phyloP scores from a whole-genome alignment of 331 rosid species.

The Telfairia occidentalis region DNA sequence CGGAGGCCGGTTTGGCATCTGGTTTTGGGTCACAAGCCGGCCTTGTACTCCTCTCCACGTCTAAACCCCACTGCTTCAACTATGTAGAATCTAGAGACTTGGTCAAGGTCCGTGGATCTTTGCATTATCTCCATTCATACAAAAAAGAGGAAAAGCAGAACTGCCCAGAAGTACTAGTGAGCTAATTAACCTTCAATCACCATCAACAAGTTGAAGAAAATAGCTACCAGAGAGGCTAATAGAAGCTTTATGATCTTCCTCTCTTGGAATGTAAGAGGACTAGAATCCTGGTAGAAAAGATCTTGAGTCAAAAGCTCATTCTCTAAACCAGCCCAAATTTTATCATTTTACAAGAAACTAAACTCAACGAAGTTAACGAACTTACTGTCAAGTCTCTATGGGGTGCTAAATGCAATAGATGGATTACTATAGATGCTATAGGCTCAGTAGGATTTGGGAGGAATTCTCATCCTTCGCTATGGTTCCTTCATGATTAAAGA shows the following conservation, averaged over 20 bases:
- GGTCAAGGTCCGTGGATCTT: background rate
- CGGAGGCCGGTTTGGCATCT: background rate
- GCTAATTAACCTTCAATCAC: no score
- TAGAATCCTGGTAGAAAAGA: background rate
- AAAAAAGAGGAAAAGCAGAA: background rate
- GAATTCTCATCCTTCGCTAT: background rate
- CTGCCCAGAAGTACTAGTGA: no score
- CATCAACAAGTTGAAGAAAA: no score
- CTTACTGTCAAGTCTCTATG: background rate
- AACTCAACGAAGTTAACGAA: background rate
- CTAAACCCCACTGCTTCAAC: background rate
- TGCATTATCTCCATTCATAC: background rate
- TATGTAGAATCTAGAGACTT: background rate
- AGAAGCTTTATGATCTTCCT: background rate
- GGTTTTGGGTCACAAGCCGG: background rate
- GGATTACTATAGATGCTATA: background rate
- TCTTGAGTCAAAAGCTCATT: background rate
- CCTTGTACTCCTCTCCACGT: background rate
- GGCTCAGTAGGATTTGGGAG: no score
- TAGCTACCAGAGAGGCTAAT: background rate
- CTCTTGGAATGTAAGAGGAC: background rate
- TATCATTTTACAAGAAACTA: background rate
- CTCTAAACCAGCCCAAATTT: background rate
- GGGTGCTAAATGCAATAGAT: background rate
- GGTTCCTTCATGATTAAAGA: background rate